These are phyloP conservation scores for Fusarium solani-melongenae DNA, from an alignment of 2,329 filamentous ascomycete genomes.

Conservation along the genomic window DNA sequence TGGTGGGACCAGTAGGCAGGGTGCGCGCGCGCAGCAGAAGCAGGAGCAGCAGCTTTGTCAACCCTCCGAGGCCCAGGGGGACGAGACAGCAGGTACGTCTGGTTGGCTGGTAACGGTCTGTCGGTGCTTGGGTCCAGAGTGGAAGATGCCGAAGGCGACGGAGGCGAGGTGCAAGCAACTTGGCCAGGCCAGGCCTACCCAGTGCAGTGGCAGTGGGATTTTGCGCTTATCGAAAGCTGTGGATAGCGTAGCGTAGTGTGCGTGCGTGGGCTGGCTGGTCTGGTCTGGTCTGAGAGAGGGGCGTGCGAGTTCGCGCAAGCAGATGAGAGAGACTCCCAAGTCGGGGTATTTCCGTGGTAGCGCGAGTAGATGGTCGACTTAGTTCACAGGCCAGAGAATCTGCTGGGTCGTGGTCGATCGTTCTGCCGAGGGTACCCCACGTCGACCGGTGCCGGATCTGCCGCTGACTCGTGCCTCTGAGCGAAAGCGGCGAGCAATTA, in stretches of 20 bases:
- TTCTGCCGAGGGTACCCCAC: constrained; percentile 46
- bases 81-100: background rate
- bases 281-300: constrained; percentile 34
- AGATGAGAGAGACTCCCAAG: constrained; percentile 34
- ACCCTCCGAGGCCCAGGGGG: constrained; percentile 7
- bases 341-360: constrained; percentile 50
- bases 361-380: constrained; percentile 39
- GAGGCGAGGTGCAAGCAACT: constrained; percentile 21
- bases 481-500: constrained; percentile 46
- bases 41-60: constrained; percentile 17
- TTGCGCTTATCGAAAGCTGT: constrained; percentile 47
- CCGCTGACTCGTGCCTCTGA: constrained; percentile 46
- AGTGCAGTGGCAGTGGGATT: constrained; percentile 43
- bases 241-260: constrained; percentile 31
- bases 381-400: constrained; percentile 39
- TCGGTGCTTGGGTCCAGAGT: constrained; percentile 14
- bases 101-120: constrained; percentile 14
- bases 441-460: constrained; percentile 46
- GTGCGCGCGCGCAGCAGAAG: constrained; percentile 5
- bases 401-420: constrained; percentile 40
- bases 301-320: constrained; percentile 37
- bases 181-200: constrained; percentile 32
- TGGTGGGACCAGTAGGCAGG: constrained; percentile 36
- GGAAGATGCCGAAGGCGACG: constrained; percentile 35
- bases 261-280: background rate